Evolutionary conservation across 805 yeast species (phyloP).

Genomic region (Saccharomycopsis capsularis): DNA sequence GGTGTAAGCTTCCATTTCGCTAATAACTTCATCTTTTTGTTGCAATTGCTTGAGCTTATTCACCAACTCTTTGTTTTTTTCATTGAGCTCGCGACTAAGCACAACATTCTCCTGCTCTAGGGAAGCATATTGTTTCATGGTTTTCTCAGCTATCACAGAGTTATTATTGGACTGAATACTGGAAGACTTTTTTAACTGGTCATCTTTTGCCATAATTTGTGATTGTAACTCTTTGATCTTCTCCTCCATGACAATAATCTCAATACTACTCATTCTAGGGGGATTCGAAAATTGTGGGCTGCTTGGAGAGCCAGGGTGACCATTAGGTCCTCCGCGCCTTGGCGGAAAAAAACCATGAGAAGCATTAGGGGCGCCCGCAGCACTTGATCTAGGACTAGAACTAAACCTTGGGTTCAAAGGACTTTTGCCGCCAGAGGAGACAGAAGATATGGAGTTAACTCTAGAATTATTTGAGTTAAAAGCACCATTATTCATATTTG

Average conservation of each 20-base stretch:
- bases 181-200: conserved; percentile 12
- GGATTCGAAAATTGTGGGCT: neutral
- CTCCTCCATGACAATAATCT: conserved; percentile 21
- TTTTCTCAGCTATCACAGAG: conserved; percentile 14
- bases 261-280: conserved; percentile 12
- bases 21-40: conserved; percentile 19
- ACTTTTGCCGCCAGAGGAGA: conserved; percentile 7
- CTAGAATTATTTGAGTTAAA: conserved; percentile 4
- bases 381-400: conserved; percentile 6
- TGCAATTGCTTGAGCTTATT: conserved; percentile 17
- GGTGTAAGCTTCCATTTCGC: conserved; percentile 19
- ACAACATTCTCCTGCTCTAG: conserved; percentile 19
- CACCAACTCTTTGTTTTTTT: conserved; percentile 18
- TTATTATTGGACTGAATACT: conserved; percentile 2
- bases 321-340: conserved; percentile 5
- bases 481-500: neutral
- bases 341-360: conserved; percentile 17
- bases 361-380: neutral
- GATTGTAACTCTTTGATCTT: conserved; percentile 17
- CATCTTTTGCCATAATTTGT: conserved; percentile 14
- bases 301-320: conserved; percentile 3
- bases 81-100: conserved; percentile 14
- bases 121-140: conserved; percentile 15
- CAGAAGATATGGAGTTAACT: conserved; percentile 6
- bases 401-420: conserved; percentile 18